Conservation (phyloP, 192 early-diverging fungal species). For the Entomortierella parvispora region DNA sequence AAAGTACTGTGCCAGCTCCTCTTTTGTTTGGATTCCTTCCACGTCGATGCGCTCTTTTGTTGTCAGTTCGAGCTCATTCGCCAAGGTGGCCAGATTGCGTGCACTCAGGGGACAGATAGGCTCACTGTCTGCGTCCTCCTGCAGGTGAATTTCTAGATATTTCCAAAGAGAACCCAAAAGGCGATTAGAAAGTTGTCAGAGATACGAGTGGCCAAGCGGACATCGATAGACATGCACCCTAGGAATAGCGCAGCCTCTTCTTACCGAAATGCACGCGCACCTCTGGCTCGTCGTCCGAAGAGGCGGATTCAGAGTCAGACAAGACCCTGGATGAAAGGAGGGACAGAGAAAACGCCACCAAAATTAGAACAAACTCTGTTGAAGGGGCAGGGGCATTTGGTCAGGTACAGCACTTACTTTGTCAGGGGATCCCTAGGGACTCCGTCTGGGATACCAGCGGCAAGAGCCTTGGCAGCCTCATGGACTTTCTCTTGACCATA, state of each 20-base stretch:
- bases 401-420: neutral
- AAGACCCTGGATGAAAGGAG: neutral
- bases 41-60: slow-evolving; percentile 25
- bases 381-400: neutral
- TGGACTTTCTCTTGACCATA: slow-evolving; percentile 34
- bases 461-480: slow-evolving; percentile 31
- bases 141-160: slow-evolving; percentile 35
- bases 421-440: slow-evolving; percentile 13
- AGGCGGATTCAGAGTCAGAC: slow-evolving; percentile 27
- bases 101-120: slow-evolving; percentile 40
- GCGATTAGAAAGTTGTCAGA: neutral
- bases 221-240: too few species aligned
- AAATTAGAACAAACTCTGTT: neutral
- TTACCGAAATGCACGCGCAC: slow-evolving; percentile 39
- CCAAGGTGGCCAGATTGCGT: slow-evolving; percentile 14
- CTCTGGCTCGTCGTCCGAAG: slow-evolving; percentile 34
- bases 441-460: slow-evolving; percentile 44
- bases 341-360: slow-evolving; percentile 5
- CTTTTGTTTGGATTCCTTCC: slow-evolving; percentile 30
- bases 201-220: neutral
- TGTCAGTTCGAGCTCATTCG: slow-evolving; percentile 12
- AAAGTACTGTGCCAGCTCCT: slow-evolving; percentile 26
- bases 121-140: slow-evolving; percentile 30
- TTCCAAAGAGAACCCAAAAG: neutral
- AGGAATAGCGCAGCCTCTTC: neutral